A percentile compares a stretch with the other conserved stretches of the same genome.
Evolutionary conservation across 2,329 filamentous ascomycete species (phyloP).

Genomic region (Colletotrichum cereale): DNA sequence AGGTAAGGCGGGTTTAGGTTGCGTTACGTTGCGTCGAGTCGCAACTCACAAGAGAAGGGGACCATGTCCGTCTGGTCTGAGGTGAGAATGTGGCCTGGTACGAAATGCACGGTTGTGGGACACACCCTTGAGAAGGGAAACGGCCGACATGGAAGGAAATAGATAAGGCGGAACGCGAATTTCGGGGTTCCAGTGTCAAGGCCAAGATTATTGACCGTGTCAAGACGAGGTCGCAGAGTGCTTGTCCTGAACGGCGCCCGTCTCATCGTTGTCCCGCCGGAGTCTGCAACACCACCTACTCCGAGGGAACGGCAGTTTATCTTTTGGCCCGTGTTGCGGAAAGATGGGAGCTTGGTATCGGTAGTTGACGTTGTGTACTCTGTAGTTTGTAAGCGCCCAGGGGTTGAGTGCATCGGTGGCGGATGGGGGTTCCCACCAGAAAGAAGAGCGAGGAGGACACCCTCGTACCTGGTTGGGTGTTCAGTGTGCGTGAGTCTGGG

Average conservation of each 20-base stretch:
- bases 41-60: constrained; percentile 17
- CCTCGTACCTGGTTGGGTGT: constrained; percentile 25
- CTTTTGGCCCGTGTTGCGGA: constrained; percentile 8
- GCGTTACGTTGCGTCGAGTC: constrained; percentile 34
- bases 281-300: constrained; percentile 35
- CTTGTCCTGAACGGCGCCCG: constrained; percentile 31
- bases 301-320: not conserved
- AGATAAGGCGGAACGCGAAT: not conserved
- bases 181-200: constrained; percentile 6
- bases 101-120: constrained; percentile 18
- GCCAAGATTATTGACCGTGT: constrained; percentile 25
- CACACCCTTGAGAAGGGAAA: constrained; percentile 9
- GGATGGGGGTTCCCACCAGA: constrained; percentile 23
- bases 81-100: not conserved
- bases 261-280: constrained; percentile 27
- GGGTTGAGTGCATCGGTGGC: constrained; percentile 1
- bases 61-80: constrained; percentile 1
- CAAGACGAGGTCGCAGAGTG: constrained; percentile 24
- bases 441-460: constrained; percentile 20
- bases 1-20: constrained; percentile 25
- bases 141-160: not conserved
- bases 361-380: not conserved
- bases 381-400: too few relatives aligned
- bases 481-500: constrained; percentile 15
- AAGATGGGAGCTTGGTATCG: constrained; percentile 5